A percentile compares a stretch with the other conserved stretches of the same genome.
Evolutionary conservation across 768 basidiomycete species (phyloP).

Genomic region (Termitomyces sp.): DNA sequence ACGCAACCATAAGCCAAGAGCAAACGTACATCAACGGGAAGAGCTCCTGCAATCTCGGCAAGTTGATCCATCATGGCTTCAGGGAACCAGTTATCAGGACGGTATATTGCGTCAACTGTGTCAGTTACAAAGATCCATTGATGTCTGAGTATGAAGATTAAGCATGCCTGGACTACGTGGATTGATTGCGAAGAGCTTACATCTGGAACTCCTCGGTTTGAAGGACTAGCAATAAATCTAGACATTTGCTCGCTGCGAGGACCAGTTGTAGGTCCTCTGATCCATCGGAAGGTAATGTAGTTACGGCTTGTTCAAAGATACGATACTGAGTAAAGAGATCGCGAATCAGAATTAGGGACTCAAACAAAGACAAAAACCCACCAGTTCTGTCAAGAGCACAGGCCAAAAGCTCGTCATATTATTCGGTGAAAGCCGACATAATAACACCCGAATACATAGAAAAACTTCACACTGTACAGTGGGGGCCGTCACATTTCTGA

Average conservation of each 20-base stretch:
- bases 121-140: conserved; percentile 99
- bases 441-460: conserved; percentile 83
- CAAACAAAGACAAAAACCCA: conserved; percentile 26
- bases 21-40: conserved; percentile 42
- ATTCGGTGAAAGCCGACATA: conserved; percentile 86
- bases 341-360: not conserved
- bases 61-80: conserved; percentile 90
- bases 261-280: conserved; percentile 82
- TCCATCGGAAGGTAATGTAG: conserved; percentile 65
- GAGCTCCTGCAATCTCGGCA: conserved; percentile 71
- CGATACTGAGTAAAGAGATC: conserved; percentile 53
- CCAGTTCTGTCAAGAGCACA: conserved; percentile 87
- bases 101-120: conserved; percentile 91
- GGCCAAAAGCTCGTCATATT: conserved; percentile 97
- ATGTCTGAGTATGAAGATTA: conserved; percentile 44
- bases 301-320: conserved; percentile 78
- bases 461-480: conserved; percentile 93
- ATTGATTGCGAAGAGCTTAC: conserved; percentile 32
- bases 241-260: conserved; percentile 87
- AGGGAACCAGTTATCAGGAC: conserved; percentile 76
- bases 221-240: conserved; percentile 87
- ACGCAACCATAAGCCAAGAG: not conserved
- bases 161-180: not conserved
- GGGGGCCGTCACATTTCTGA: conserved; percentile 73
- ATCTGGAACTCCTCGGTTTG: conserved; percentile 99